Evolutionary conservation across 2,329 filamentous ascomycete genomes (phyloP).

Genomic region (Cladosporium sp.): DNA sequence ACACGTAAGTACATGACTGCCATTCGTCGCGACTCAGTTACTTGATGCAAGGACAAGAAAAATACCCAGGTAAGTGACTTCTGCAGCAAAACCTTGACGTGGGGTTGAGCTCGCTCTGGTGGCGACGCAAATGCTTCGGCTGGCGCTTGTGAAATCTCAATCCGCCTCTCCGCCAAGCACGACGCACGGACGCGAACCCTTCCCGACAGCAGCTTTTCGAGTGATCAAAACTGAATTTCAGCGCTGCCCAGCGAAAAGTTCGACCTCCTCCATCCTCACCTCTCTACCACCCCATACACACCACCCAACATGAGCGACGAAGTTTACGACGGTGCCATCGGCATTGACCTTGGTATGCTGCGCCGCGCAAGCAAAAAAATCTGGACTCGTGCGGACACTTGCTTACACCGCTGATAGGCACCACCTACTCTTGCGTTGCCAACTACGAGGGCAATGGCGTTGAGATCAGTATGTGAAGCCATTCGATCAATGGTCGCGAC

Average conservation of each 20-base stretch:
- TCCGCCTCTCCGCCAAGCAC: conserved; percentile 2
- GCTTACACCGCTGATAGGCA: conserved; percentile 61
- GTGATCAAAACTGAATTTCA: conserved; percentile 2
- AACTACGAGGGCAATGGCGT: conserved; percentile 99
- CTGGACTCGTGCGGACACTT: neutral
- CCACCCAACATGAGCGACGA: conserved; percentile 79
- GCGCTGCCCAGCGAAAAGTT: neutral
- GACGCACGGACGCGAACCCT: conserved; percentile 6
- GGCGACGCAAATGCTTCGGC: conserved; percentile 6
- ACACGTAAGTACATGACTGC: too few species aligned
- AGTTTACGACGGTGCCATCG: conserved; percentile 99
- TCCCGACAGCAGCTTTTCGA: conserved; percentile 5
- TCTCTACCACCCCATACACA: conserved; percentile 12
- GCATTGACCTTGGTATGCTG: conserved; percentile 96
- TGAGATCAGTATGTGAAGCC: conserved; percentile 74
- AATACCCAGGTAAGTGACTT: neutral
- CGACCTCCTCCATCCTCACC: conserved; percentile 11
- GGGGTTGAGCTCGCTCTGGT: neutral
- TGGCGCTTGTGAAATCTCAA: neutral
- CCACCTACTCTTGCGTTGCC: conserved; percentile 99
- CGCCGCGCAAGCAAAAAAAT: neutral
- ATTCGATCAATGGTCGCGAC: neutral
- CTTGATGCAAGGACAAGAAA: neutral
- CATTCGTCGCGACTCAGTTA: neutral
- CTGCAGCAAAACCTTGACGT: conserved; percentile 1